Evolutionary conservation across 768 basidiomycete species (phyloP), one percentile per base, ranked within the genome.

Genomic region (Lentinus tigrinus): DNA sequence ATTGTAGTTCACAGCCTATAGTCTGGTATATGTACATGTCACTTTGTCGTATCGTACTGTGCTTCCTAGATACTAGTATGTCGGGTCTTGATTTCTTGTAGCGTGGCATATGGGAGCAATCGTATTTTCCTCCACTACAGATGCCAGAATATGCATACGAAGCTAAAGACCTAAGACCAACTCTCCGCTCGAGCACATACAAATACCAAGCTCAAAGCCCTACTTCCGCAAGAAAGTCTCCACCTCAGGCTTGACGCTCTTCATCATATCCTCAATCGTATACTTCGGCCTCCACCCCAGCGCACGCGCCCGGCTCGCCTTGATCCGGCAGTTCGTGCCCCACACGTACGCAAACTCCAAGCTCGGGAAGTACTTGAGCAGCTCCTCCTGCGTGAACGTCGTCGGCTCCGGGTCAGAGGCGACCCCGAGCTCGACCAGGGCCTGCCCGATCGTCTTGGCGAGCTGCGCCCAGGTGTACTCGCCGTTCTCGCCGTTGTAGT

Each of bases 221-320:
- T 31, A 31, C 31, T 44, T 16, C 60, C 52, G 55, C 53, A 31
- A 14, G 23, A 24, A 23, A 21, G 63, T 64, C 56, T 75, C 75
- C 2, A 81, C 75, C 66, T 84, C 81, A 4, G 72, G 67, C 56
- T 74, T 72, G 52, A 85, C 74, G 61, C 78, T 81, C 39, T 67
- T 70, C 13, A 85, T 59, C 72, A 85, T 75, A 65, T 85, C 83
- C 53, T 75, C 67, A 8, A 76, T 81, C 14, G 70, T 77, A 63
- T 75, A 75, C 55, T 61, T 74, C 10, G 85, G 81, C 54, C 75
- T 77, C 84, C 84, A 85, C 14, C 84, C 83, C 43, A 85, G 63
- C 13, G 69, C 66, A 42, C 72, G 72, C 1, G 75, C 72, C 51
- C 80, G 71, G 36, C 63, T 63, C 6, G 57, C 68, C 3, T 67